phyloP scores from a whole-genome alignment of 495 filamentous ascomycete genomes.

The Penicillium maclennaniae region DNA sequence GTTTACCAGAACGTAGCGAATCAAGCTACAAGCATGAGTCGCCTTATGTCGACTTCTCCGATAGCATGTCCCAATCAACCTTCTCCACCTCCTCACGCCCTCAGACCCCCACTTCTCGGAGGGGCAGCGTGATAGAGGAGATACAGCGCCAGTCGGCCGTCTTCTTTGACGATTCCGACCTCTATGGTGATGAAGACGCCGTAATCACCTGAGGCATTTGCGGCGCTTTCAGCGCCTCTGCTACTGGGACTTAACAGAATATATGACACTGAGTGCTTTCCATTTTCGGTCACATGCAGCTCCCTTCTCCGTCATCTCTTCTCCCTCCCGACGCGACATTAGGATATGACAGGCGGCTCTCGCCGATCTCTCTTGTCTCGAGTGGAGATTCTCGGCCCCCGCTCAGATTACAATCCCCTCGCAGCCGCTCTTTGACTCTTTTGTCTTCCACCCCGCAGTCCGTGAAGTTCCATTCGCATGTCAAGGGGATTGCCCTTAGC shows the following conservation, averaged over 20 bases:
- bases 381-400: conserved; percentile 6
- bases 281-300: conserved; percentile 21
- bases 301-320: conserved; percentile 11
- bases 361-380: conserved; percentile 6
- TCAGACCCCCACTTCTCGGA: conserved; percentile 23
- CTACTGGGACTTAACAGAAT: background rate
- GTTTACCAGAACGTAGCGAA: conserved; percentile 28
- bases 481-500: conserved; percentile 11
- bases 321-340: conserved; percentile 5
- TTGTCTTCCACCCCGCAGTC: conserved; percentile 10
- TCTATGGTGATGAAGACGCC: conserved; percentile 32
- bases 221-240: conserved; percentile 16
- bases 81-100: conserved; percentile 19
- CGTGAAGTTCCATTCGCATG: conserved; percentile 9
- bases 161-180: conserved; percentile 56
- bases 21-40: conserved; percentile 24
- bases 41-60: conserved; percentile 19
- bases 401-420: background rate
- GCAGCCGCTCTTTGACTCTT: background rate
- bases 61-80: conserved; percentile 27
- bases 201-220: conserved; percentile 16
- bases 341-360: conserved; percentile 26
- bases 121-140: conserved; percentile 55
- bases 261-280: conserved; percentile 13
- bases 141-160: conserved; percentile 57